These are phyloP conservation scores for Annulohypoxylon truncatum DNA, from an alignment of 2,329 filamentous ascomycete species.

Conservation along the genomic window DNA sequence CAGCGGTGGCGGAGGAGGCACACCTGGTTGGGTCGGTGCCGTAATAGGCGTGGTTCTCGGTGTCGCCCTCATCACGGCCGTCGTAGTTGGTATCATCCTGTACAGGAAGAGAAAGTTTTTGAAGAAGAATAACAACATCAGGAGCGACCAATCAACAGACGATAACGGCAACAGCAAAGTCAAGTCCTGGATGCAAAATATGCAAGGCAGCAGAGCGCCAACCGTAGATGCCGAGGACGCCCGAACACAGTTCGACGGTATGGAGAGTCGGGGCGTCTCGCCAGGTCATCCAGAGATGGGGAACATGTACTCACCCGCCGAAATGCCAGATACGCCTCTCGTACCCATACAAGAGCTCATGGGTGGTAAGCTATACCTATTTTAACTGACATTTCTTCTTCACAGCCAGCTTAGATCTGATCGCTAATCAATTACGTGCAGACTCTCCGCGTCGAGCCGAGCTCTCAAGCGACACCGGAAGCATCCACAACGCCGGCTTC, in stretches of 20 bases:
- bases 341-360: constrained; percentile 61
- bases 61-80: constrained; percentile 64
- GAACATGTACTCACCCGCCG: constrained; percentile 45
- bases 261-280: constrained; percentile 48
- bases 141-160: constrained; percentile 57
- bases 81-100: constrained; percentile 64
- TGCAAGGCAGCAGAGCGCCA: constrained; percentile 53
- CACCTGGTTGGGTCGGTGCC: constrained; percentile 69
- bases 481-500: constrained; percentile 49
- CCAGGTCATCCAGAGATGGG: constrained; percentile 23
- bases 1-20: constrained; percentile 51
- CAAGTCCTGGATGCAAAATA: constrained; percentile 63
- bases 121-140: constrained; percentile 48
- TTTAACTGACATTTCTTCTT: not conserved
- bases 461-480: constrained; percentile 45
- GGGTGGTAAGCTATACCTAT: constrained; percentile 56
- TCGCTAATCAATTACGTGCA: constrained; percentile 39
- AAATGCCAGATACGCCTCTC: constrained; percentile 59
- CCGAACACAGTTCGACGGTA: constrained; percentile 53
- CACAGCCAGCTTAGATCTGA: not conserved
- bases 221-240: constrained; percentile 61
- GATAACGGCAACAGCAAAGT: constrained; percentile 61
- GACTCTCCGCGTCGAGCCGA: constrained; percentile 60
- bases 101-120: constrained; percentile 63
- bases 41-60: constrained; percentile 72